Conservation (phyloP, 257 asterid species). For the Oldenlandia corymbosa region DNA sequence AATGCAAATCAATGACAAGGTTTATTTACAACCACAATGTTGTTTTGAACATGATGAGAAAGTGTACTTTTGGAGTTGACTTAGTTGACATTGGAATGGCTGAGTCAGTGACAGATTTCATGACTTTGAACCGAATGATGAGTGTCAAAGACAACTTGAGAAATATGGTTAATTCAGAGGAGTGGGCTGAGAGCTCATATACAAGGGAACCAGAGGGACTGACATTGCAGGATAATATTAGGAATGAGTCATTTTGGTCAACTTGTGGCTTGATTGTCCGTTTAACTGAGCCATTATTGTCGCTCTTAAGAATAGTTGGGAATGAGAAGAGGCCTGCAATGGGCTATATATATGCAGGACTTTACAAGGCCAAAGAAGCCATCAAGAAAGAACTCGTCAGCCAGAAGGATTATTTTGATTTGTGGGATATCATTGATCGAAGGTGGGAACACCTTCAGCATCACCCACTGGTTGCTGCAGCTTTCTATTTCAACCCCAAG, state of each 20-base stretch:
- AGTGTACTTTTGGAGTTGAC: conserved; percentile 70
- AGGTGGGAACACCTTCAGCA: conserved; percentile 76
- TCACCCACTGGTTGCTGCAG: conserved; percentile 86
- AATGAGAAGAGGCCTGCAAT: conserved; percentile 72
- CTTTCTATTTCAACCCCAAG: conserved; percentile 86
- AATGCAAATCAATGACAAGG: conserved; percentile 69
- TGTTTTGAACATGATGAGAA: conserved; percentile 71
- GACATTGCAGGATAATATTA: conserved; percentile 45
- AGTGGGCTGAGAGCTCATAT: conserved; percentile 74
- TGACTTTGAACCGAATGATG: conserved; percentile 65
- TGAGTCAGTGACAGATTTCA: conserved; percentile 55
- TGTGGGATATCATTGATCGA: conserved; percentile 74
- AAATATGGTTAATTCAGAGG: conserved; percentile 85
- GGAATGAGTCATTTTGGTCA: conserved; percentile 75
- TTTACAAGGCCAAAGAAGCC: conserved; percentile 80
- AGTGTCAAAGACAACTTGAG: conserved; percentile 59
- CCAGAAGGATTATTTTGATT: conserved; percentile 51
- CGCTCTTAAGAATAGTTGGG: conserved; percentile 64
- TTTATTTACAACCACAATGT: conserved; percentile 52
- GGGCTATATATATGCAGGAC: conserved; percentile 82
- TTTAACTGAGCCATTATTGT: conserved; percentile 62
- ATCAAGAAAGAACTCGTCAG: conserved; percentile 66
- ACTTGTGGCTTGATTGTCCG: conserved; percentile 42
- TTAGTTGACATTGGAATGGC: conserved; percentile 60
- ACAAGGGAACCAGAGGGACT: conserved; percentile 67